Base-by-base conservation (phyloP, 2,329 filamentous ascomycete genomes). In the Arthrobotrys sinensis region DNA sequence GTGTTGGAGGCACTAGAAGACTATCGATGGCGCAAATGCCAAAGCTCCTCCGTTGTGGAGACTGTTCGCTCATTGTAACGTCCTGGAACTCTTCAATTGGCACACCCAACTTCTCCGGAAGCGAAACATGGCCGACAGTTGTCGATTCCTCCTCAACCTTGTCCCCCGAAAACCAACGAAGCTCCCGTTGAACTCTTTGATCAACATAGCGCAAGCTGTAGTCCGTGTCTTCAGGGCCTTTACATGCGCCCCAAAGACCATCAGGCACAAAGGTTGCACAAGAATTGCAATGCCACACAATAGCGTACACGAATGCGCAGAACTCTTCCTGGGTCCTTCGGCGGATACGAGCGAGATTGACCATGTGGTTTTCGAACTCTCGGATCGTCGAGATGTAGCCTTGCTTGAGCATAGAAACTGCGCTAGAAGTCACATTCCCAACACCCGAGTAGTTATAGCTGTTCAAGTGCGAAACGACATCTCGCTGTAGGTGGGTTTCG, bases 211-310 rank as follows among this genome's bases (percentile, higher is more conserved):
- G 67, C n/a, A 78, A 24, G 43, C 67, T 78, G 43, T 78, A 78
- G 8, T 72, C 75, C n/a, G n/a, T 52, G 38, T 78, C 75, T n/a
- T 24, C 67, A 10, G 34, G n/a, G n/a, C 46, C 46, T 6, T 52
- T 53, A 40, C 75, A 78, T 14, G 52, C 52, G 10, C 36, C 21
- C 75, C 75, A 78, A 12, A 78, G 67, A 40, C 60, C 68, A 46
- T 78, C 75, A 14, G 75, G 75, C 36, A 78, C 75, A 57, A 78
- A 78, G 19, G 67, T 78, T 36, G 75, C 75, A 24, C 75, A 78
- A 10, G 75, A 78, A 34, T 72, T 78, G 67, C 67, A 78, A 57
- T 78, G 75, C 75, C 75, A 78, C 7, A 72, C 67, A 7, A 78
- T 72, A 14, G 75, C 67, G 12, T 78, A 68, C 0, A 78, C 75